Evolutionary conservation across 2,329 filamentous ascomycete genomes (phyloP).

Genomic region (Dactylonectria macrodidyma): DNA sequence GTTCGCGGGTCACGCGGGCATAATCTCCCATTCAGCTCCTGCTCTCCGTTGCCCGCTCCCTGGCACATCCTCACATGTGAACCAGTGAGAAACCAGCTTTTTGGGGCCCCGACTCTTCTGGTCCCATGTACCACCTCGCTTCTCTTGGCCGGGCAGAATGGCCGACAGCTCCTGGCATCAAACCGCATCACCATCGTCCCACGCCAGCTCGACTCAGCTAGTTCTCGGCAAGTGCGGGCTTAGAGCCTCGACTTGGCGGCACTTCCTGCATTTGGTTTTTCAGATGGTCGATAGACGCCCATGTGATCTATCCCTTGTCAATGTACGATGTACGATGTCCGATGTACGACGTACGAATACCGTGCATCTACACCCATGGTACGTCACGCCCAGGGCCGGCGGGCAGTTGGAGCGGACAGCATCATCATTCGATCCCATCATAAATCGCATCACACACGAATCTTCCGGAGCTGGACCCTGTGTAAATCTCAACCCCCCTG

Average conservation of each 20-base stretch:
- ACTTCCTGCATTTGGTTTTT: not conserved
- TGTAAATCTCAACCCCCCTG: not conserved
- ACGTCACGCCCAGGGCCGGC: not conserved
- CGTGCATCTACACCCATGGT: not conserved
- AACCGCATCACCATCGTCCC: constrained; percentile 9
- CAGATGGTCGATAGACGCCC: not conserved
- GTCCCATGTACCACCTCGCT: not conserved
- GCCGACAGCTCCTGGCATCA: not conserved
- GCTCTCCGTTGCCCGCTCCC: not conserved
- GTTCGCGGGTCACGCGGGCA: not conserved
- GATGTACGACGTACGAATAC: not conserved
- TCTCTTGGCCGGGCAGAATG: not conserved
- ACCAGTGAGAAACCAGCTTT: not conserved
- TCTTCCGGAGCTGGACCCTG: not conserved
- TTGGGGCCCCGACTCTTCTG: not conserved
- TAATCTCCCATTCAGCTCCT: not conserved
- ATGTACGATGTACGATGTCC: not conserved
- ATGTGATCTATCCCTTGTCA: constrained; percentile 1
- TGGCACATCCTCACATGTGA: not conserved
- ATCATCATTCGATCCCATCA: not conserved
- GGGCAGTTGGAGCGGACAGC: not conserved
- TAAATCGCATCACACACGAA: not conserved
- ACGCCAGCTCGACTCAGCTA: constrained; percentile 14
- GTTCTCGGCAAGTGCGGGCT: constrained; percentile 7
- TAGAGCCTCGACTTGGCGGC: not conserved